phyloP scores from a whole-genome alignment of 2,329 filamentous ascomycete genomes.

The Penicillium sp. region DNA sequence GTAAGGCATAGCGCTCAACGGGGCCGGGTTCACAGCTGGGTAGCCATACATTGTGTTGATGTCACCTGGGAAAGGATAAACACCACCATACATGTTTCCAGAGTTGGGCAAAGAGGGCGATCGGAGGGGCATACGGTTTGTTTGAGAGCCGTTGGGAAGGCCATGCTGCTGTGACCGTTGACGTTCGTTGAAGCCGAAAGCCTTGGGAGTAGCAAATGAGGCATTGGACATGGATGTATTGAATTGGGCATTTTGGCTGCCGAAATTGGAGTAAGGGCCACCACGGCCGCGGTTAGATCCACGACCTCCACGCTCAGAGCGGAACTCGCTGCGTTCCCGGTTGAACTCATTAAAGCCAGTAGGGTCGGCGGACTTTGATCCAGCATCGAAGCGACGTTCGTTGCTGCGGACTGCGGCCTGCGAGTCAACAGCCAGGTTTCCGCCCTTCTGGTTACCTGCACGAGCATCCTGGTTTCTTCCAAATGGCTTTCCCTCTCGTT shows the following conservation, averaged over 20 bases:
- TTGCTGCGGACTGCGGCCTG: conserved; percentile 35
- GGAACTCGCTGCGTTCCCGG: conserved; percentile 38
- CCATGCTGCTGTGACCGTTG: conserved; percentile 42
- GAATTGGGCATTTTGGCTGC: conserved; percentile 39
- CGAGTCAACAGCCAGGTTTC: conserved; percentile 33
- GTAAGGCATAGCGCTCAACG: conserved; percentile 59
- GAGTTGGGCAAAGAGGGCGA: conserved; percentile 63
- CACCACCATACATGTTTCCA: conserved; percentile 49
- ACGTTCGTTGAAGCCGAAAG: conserved; percentile 44
- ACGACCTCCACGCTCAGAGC: conserved; percentile 42
- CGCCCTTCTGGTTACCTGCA: conserved; percentile 26
- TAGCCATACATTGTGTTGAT: conserved; percentile 59
- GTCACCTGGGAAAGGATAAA: conserved; percentile 45
- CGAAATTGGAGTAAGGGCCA: conserved; percentile 36
- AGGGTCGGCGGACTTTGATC: conserved; percentile 40
- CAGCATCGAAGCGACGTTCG: conserved; percentile 41
- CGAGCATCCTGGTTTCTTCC: conserved; percentile 33
- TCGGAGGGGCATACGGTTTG: conserved; percentile 54
- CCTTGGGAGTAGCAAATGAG: conserved; percentile 41
- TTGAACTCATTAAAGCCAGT: conserved; percentile 36
- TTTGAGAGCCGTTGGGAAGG: conserved; percentile 38
- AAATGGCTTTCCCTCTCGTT: conserved; percentile 38
- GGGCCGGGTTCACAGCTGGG: conserved; percentile 50
- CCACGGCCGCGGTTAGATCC: conserved; percentile 44
- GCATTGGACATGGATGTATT: conserved; percentile 42